Conservation (phyloP, 202 grass and related monocot species). For the Saccharum hybrid region DNA sequence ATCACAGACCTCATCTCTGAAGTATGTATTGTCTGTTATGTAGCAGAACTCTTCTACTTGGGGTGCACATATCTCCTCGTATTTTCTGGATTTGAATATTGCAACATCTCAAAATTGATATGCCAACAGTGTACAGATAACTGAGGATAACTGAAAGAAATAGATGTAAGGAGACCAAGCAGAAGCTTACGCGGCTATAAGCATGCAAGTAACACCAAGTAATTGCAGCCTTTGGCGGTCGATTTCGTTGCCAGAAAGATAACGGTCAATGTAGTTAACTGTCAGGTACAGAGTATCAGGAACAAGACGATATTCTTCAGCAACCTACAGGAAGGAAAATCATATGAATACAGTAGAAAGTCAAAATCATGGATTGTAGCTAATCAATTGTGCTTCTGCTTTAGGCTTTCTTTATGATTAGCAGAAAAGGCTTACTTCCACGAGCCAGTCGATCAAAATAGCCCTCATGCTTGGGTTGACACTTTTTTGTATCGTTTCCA, state of each 20-base stretch:
- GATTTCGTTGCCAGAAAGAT: conserved; percentile 91
- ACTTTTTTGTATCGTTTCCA: conserved; percentile 91
- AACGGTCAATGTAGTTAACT: conserved; percentile 90
- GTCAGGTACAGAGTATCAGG: conserved; percentile 93
- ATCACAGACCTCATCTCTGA: conserved; percentile 67
- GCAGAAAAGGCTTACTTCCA: conserved; percentile 67
- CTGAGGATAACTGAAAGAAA: neutral
- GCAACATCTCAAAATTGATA: conserved; percentile 25
- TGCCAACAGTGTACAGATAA: neutral
- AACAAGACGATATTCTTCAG: conserved; percentile 92
- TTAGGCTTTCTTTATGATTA: conserved; percentile 3
- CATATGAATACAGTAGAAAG: conserved; percentile 10
- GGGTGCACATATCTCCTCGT: conserved; percentile 96
- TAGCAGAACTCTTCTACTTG: conserved; percentile 99
- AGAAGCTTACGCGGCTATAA: conserved; percentile 87
- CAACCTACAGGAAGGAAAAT: conserved; percentile 56
- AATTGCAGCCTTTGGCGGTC: conserved; percentile 86
- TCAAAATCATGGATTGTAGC: neutral
- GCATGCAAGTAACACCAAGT: conserved; percentile 94
- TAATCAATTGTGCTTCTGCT: neutral
- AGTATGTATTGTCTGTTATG: conserved; percentile 97
- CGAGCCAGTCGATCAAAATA: conserved; percentile 97
- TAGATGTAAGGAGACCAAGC: neutral
- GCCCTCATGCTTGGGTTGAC: conserved; percentile 90
- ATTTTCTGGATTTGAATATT: conserved; percentile 69